Evolutionary conservation across 169 alveolate species (phyloP).

Genomic region (Eimeria acervulina): DNA sequence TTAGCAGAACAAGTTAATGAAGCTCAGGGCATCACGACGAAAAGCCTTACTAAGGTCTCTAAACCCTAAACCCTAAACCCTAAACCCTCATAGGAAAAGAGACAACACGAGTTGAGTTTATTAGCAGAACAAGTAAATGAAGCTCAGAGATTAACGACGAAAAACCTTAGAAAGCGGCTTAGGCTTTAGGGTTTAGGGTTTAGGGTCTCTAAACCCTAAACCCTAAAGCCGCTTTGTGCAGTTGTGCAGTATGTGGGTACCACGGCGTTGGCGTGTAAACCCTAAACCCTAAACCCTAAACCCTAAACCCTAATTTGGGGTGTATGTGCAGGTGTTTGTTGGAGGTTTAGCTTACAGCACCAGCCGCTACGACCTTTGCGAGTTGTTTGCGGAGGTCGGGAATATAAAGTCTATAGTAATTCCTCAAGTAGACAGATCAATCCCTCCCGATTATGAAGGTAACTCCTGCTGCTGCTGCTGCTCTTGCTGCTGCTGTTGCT

Average conservation of each 20-base stretch:
- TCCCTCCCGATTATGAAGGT: conserved; percentile 73
- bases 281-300: too few relatives aligned
- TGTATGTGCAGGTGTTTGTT: conserved; percentile 50
- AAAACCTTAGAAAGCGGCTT: too few relatives aligned
- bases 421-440: conserved; percentile 69
- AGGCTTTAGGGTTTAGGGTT: too few relatives aligned
- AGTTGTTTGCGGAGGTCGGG: conserved; percentile 61
- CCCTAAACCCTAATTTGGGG: conserved; percentile 10
- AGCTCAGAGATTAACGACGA: too few relatives aligned
- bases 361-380: conserved; percentile 75
- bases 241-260: too few relatives aligned
- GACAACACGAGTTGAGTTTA: background rate
- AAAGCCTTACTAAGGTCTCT: conserved; percentile 26
- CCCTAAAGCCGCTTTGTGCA: too few relatives aligned
- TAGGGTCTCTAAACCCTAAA: background rate
- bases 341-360: conserved; percentile 82
- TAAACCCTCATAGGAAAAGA: background rate
- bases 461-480: conserved; percentile 47
- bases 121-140: too few relatives aligned
- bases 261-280: too few relatives aligned
- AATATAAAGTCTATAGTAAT: conserved; percentile 4
- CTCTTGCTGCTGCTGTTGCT: conserved; percentile 38
- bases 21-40: background rate
- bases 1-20: conserved; percentile 57
- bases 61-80: conserved; percentile 53